Conservation (phyloP, 73 alveolate species). For the Urostyla sp. region DNA sequence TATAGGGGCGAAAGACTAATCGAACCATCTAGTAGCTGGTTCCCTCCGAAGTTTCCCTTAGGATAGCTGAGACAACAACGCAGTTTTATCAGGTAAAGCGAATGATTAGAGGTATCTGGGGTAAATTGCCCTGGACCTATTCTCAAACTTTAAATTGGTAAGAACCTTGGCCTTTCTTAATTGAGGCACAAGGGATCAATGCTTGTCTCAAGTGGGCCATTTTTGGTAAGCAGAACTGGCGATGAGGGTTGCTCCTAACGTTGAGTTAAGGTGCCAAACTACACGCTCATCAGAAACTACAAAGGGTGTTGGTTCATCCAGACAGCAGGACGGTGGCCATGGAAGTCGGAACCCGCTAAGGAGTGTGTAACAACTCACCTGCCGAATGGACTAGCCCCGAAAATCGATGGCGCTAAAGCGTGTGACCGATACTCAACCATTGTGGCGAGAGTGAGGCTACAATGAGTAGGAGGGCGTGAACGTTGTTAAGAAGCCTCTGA, state of each 20-base stretch:
- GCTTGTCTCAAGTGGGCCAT: constrained; percentile 99
- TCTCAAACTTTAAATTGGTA: constrained; percentile 96
- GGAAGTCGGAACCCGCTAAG: constrained; percentile 98
- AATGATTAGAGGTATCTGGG: constrained; percentile 96
- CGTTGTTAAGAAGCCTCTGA: constrained; percentile 95
- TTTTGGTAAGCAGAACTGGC: constrained; percentile 99
- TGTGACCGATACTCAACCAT: constrained; percentile 96
- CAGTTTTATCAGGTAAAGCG: constrained; percentile 97
- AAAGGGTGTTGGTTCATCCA: constrained; percentile 94
- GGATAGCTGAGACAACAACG: constrained; percentile 97
- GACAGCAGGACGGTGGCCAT: constrained; percentile 99
- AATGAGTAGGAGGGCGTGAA: constrained; percentile 98
- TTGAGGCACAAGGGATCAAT: constrained; percentile 77
- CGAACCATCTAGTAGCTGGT: constrained; percentile 99
- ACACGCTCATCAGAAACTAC: constrained; percentile 97
- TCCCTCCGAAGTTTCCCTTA: constrained; percentile 99
- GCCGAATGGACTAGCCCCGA: constrained; percentile 97
- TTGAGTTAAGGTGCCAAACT: constrained; percentile 97
- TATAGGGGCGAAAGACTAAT: constrained; percentile 99
- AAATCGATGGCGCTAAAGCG: constrained; percentile 97
- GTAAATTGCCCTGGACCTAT: constrained; percentile 93
- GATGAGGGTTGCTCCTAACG: constrained; percentile 99
- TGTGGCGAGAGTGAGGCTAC: constrained; percentile 89
- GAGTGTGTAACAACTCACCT: constrained; percentile 98
- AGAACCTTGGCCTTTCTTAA: constrained; percentile 81